Evolutionary conservation across 371 early-diverging fungal species (phyloP).

Genomic region (Mortierella polycephala): DNA sequence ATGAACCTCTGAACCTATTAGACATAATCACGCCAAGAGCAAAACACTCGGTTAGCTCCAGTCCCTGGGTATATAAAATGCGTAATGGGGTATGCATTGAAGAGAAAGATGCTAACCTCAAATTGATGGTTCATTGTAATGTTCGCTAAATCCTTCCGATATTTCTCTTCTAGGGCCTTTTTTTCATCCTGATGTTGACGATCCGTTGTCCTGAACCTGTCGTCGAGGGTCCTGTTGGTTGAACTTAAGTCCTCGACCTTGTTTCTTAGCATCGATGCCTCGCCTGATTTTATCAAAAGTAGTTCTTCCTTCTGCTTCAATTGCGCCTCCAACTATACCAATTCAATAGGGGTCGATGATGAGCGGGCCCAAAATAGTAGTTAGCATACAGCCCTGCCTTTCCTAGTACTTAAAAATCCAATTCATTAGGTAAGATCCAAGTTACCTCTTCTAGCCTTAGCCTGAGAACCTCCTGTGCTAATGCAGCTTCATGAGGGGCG

Average conservation of each 20-base stretch:
- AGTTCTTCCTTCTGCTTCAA: constrained; percentile 19
- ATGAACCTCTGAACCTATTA: constrained; percentile 15
- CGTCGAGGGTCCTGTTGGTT: background rate
- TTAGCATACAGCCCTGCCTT: background rate
- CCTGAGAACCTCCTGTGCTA: background rate
- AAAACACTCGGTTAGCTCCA: background rate
- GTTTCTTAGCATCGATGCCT: constrained; percentile 19
- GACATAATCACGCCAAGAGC: background rate
- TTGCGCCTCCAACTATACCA: constrained; percentile 17
- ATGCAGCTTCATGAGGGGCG: constrained; percentile 4
- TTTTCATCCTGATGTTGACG: constrained; percentile 7
- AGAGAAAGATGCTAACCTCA: constrained; percentile 9
- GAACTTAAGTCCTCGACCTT: constrained; percentile 13
- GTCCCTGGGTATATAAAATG: background rate
- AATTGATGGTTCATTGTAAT: constrained; percentile 31
- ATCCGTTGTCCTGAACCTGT: constrained; percentile 7
- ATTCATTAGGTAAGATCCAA: background rate
- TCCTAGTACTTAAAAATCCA: background rate
- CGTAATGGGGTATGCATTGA: background rate
- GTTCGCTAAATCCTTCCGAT: constrained; percentile 21
- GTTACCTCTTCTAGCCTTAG: constrained; percentile 28
- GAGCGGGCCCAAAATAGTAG: background rate
- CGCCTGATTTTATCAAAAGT: constrained; percentile 27
- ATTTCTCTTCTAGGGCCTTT: constrained; percentile 19
- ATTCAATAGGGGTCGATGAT: background rate